Evolutionary conservation across 495 filamentous ascomycete genomes (phyloP).

Genomic region (Tuber microsphaerosporum): DNA sequence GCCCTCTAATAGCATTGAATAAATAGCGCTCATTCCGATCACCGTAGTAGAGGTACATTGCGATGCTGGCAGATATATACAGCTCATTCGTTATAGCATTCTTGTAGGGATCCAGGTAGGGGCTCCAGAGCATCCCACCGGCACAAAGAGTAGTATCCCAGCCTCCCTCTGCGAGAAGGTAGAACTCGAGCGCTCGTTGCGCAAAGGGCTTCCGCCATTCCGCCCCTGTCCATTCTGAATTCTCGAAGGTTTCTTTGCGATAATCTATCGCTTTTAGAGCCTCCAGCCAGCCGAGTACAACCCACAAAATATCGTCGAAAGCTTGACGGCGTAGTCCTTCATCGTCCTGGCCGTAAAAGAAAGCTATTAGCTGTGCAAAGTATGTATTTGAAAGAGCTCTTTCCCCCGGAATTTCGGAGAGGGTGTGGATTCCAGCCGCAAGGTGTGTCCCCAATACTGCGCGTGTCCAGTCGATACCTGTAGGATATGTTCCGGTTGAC

Average conservation of each 20-base stretch:
- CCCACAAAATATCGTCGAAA: slow-evolving; percentile 96
- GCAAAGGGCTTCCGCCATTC: slow-evolving; percentile 74
- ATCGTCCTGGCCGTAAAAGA: slow-evolving; percentile 81
- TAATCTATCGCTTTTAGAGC: slow-evolving; percentile 23
- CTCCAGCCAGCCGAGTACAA: slow-evolving; percentile 79
- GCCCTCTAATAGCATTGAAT: slow-evolving; percentile 64
- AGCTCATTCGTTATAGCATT: slow-evolving; percentile 97
- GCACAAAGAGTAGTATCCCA: slow-evolving; percentile 79
- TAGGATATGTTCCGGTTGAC: slow-evolving; percentile 76
- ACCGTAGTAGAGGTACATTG: slow-evolving; percentile 87
- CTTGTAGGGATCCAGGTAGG: slow-evolving; percentile 75
- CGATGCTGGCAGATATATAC: slow-evolving; percentile 72
- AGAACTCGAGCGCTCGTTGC: slow-evolving; percentile 82
- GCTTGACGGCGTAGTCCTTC: slow-evolving; percentile 71
- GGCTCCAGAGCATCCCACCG: slow-evolving; percentile 93
- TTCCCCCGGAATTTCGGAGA: slow-evolving; percentile 48
- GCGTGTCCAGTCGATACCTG: slow-evolving; percentile 87
- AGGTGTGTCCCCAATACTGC: slow-evolving; percentile 80
- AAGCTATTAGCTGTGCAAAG: slow-evolving; percentile 65
- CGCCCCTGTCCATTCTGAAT: slow-evolving; percentile 61
- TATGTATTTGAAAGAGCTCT: slow-evolving; percentile 52
- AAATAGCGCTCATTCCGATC: slow-evolving; percentile 62
- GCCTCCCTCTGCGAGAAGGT: slow-evolving; percentile 67
- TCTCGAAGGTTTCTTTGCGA: slow-evolving; percentile 11
- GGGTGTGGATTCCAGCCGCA: slow-evolving; percentile 57